Percentiles rank a stretch among this genome's conserved stretches.
Evolutionary conservation across 2,329 filamentous ascomycete genomes (phyloP).

Genomic region (Sporothrix mexicana): DNA sequence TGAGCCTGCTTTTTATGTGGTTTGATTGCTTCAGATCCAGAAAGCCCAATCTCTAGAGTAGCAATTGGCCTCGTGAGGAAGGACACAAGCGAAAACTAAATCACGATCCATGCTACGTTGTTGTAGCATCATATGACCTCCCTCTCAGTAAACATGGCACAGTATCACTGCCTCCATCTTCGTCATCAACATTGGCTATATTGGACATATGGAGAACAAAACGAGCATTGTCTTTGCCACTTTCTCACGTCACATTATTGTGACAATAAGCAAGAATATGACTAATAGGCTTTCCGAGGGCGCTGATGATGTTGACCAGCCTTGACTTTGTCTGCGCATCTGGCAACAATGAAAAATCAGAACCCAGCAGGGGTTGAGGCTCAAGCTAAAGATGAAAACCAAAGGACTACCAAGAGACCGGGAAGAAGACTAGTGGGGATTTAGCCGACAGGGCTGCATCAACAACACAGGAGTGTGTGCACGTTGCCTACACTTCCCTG

Average conservation of each 20-base stretch:
- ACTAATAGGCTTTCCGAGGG: background rate
- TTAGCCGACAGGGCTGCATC: background rate
- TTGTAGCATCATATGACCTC: background rate
- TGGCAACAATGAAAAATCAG: background rate
- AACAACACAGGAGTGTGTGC: background rate
- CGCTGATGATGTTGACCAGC: background rate
- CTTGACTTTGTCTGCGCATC: background rate
- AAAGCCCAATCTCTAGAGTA: background rate
- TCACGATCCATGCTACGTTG: background rate
- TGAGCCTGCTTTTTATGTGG: too few species aligned
- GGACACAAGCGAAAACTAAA: background rate
- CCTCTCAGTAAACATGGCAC: too few species aligned
- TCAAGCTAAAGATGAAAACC: background rate
- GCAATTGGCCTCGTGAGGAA: background rate
- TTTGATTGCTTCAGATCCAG: background rate
- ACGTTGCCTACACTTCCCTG: background rate
- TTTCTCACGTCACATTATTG: background rate
- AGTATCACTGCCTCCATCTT: background rate
- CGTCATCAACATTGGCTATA: background rate
- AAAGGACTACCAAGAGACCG: background rate
- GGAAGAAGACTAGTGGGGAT: background rate
- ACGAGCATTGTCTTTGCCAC: background rate
- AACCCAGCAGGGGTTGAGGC: background rate
- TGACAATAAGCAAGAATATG: background rate
- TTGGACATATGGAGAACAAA: background rate